Evolutionary conservation across 2,329 filamentous ascomycete species (phyloP), one percentile per base, ranked within the genome.

Genomic region (Blumeria graminis): DNA sequence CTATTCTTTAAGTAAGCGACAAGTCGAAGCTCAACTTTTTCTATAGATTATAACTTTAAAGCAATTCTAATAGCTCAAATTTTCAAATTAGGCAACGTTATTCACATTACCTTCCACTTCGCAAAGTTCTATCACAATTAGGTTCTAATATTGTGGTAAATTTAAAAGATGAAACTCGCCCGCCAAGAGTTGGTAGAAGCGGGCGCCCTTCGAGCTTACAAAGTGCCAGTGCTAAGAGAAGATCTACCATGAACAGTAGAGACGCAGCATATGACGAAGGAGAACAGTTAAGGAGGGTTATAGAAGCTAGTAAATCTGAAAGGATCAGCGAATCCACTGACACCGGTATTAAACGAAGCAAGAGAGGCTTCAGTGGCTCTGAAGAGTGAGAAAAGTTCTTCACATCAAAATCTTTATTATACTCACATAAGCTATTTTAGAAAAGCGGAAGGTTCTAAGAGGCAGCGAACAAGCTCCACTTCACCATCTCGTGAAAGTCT

Each of bases 181-280:
- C 70, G 32, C 75, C 72, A 58, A 76, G 73, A 62, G 74, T 72
- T 63, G 72, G 71, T 62, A 80, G 77, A 70, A 78, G 68, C 65
- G 77, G 71, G 61, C 78, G 74, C 39, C 64, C 63, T 52, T 73
- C 72, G 56, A 66, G 63, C 55, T 58, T 65, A 34, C 65, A 65
- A 56, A 64, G 63, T 58, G 69, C 69, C 13, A 55, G 39, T 51
- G 46, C 46, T 33, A 96, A 95, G 68, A 80, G 92, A 58, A 79
- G 92, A 33, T 94, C 88, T 18, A 98, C 92, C 6, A 95, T 96
- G 87, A 94, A 96, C 66, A 98, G 92, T 67, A 81, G 90, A 60
- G 84, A 88, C 68, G 89, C 90, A 45, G 90, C 88, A 22, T 96
- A 96, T 63, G 89, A 96, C 61, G 92, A 98, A 69, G 89, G 94